A percentile compares a stretch with the other conserved stretches of the same genome.
These are phyloP conservation scores for Nigrograna mackinnonii DNA, from an alignment of 2,329 filamentous ascomycete genomes.

Conservation along the genomic window DNA sequence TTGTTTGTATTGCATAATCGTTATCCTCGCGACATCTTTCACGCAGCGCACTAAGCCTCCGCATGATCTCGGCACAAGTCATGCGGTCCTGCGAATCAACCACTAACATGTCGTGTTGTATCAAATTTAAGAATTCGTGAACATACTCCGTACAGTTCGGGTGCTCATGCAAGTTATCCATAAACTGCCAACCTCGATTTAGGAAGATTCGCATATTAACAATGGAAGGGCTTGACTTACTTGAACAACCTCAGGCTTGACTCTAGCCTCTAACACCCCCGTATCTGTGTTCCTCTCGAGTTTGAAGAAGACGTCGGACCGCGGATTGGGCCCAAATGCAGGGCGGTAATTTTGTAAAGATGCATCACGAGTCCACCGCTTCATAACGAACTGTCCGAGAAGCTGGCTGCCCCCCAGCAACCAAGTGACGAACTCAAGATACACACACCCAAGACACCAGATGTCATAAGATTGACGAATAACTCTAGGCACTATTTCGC, in stretches of 20 bases:
- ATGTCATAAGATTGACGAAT: conserved; percentile 39
- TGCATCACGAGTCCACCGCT: background rate
- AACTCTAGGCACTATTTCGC: conserved; percentile 17
- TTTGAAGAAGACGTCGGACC: conserved; percentile 3
- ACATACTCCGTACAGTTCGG: conserved; percentile 9
- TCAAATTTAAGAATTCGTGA: conserved; percentile 13
- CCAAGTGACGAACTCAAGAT: conserved; percentile 32
- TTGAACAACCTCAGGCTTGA: conserved; percentile 4
- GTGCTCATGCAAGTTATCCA: conserved; percentile 4
- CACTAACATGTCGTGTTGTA: conserved; percentile 13
- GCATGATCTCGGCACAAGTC: conserved; percentile 3
- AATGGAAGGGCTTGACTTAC: background rate
- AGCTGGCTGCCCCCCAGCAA: conserved; percentile 8
- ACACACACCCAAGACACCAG: conserved; percentile 35
- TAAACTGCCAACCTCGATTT: conserved; percentile 2
- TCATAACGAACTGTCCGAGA: background rate
- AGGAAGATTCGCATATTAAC: background rate
- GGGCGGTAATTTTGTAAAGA: background rate
- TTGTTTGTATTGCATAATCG: conserved; percentile 2
- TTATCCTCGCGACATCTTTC: conserved; percentile 1
- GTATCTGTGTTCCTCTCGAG: background rate
- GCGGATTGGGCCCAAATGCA: no score
- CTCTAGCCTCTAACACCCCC: background rate
- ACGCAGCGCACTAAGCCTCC: background rate
- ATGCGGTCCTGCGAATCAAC: conserved; percentile 7